phyloP scores from a whole-genome alignment of 2,329 filamentous ascomycete species.

The Ambrosiella beaveri region DNA sequence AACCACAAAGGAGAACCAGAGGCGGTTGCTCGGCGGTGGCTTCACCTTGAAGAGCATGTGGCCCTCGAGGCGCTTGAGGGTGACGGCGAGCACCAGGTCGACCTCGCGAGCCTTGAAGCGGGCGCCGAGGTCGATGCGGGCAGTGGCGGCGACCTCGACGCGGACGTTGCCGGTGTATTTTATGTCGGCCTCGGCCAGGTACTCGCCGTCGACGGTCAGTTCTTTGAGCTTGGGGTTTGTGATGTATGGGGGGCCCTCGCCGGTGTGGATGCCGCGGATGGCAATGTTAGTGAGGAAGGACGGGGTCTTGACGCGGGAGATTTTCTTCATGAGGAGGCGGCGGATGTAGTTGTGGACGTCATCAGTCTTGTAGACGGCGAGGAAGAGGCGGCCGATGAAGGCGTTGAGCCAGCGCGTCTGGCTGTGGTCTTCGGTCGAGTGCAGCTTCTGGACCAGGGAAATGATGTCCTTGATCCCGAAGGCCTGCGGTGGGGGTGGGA shows the following conservation, averaged over 20 bases:
- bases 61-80: constrained; percentile 70
- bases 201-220: constrained; percentile 79
- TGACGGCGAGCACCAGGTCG: constrained; percentile 70
- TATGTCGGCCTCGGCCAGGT: constrained; percentile 70
- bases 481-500: constrained; percentile 41
- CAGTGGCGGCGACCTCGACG: constrained; percentile 80
- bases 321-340: constrained; percentile 87
- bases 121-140: constrained; percentile 73
- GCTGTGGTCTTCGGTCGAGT: constrained; percentile 78
- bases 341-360: constrained; percentile 65
- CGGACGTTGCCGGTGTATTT: constrained; percentile 80
- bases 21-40: constrained; percentile 79
- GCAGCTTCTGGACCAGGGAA: constrained; percentile 71
- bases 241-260: constrained; percentile 71
- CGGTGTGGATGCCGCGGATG: constrained; percentile 71
- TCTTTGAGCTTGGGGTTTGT: constrained; percentile 80
- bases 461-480: constrained; percentile 81
- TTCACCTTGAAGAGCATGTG: constrained; percentile 78
- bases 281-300: constrained; percentile 72
- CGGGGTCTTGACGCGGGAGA: constrained; percentile 80
- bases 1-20: constrained; percentile 94
- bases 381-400: constrained; percentile 70
- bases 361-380: constrained; percentile 70
- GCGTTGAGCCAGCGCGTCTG: constrained; percentile 92
- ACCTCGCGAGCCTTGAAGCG: constrained; percentile 85